These are phyloP conservation scores for Hanseniaspora sp. DNA, from an alignment of 1,139 yeast genomes.

Conservation along the genomic window DNA sequence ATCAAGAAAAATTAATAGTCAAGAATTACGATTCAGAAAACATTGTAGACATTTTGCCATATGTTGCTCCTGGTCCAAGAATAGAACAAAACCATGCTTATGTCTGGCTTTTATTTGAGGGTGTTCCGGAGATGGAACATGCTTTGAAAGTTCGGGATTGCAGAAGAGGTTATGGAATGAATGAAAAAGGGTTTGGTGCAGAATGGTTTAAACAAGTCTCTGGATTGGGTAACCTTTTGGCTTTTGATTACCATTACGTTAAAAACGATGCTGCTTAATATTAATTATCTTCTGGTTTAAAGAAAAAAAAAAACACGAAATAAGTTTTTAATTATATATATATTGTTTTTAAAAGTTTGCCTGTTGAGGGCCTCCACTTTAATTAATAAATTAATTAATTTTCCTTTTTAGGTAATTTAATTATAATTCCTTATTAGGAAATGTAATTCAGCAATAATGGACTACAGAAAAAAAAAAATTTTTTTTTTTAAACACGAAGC, in stretches of 20 bases:
- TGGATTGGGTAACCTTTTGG: conserved; percentile 6
- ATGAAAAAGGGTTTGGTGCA: conserved; percentile 6
- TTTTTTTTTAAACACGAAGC: not conserved
- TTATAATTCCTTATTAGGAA: not conserved
- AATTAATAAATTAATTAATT: not conserved
- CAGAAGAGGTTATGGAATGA: conserved; percentile 15
- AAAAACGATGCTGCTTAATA: conserved; percentile 9
- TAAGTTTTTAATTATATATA: not conserved
- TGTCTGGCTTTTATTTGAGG: conserved; percentile 12
- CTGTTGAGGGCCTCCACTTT: no score
- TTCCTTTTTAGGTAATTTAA: conserved; percentile 2
- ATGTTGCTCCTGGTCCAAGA: conserved; percentile 15
- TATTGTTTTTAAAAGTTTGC: no score
- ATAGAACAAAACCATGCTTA: conserved; percentile 13
- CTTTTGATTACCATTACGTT: conserved; percentile 9
- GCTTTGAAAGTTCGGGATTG: conserved; percentile 10
- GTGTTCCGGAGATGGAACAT: not conserved
- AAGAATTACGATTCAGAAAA: not conserved
- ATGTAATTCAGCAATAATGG: not conserved
- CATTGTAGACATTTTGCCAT: not conserved
- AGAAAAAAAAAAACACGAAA: not conserved
- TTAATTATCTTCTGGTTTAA: no score
- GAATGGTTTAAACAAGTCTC: conserved; percentile 10
- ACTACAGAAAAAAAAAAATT: not conserved
- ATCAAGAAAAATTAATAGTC: not conserved